Evolutionary conservation across 768 basidiomycete genomes (phyloP).

Genomic region (Mycena capillaripes): DNA sequence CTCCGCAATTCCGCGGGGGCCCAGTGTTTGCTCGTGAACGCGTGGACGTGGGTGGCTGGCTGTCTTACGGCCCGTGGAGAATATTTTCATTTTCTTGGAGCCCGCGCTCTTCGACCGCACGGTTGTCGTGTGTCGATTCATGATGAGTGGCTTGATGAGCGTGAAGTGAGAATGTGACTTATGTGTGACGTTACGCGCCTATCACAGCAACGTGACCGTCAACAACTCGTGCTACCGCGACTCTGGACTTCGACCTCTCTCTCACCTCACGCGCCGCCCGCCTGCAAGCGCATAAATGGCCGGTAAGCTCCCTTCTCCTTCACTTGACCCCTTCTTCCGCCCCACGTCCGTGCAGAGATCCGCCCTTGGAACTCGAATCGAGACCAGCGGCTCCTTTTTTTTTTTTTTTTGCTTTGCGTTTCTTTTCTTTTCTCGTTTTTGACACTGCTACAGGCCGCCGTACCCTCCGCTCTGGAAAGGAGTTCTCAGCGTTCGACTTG

Average conservation of each 20-base stretch:
- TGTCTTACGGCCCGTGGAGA: not conserved
- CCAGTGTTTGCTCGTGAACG: not conserved
- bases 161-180: not conserved
- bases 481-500: conserved; percentile 1
- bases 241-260: not conserved
- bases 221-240: not conserved
- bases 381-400: not conserved
- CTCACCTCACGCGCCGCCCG: not conserved
- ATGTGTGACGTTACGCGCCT: not conserved
- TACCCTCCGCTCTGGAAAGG: conserved; percentile 4
- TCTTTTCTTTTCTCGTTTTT: not conserved
- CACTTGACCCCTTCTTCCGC: not conserved
- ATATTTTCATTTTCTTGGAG: not conserved
- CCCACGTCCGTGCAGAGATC: conserved; percentile 10
- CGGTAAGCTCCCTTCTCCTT: not conserved
- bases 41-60: not conserved
- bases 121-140: not conserved
- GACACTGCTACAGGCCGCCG: not conserved
- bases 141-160: not conserved
- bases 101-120: not conserved
- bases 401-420: not conserved
- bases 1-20: not conserved
- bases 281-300: not conserved
- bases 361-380: conserved; percentile 15
- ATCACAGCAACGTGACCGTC: not conserved